These are phyloP conservation scores for Venturia pyrina DNA, from an alignment of 2,329 filamentous ascomycete species.

Conservation along the genomic window DNA sequence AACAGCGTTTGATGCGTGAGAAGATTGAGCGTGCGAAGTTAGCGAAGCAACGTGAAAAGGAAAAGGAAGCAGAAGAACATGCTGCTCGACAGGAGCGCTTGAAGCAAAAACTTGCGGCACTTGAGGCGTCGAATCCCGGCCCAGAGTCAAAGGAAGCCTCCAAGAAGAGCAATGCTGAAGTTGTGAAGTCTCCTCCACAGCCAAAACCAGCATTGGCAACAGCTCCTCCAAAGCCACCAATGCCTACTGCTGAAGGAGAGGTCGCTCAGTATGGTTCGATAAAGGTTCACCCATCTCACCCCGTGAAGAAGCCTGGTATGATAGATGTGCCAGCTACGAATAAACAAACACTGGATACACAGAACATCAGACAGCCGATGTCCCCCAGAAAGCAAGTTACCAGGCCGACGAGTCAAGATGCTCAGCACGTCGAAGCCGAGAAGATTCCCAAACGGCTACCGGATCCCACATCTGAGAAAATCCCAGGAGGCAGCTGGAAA, in stretches of 20 bases:
- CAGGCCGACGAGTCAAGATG: neutral
- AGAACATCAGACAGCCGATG: neutral
- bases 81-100: constrained; percentile 62
- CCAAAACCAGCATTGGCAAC: constrained; percentile 27
- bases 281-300: constrained; percentile 49
- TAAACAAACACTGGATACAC: neutral
- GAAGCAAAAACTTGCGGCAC: constrained; percentile 58
- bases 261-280: constrained; percentile 53
- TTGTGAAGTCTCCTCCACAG: constrained; percentile 32
- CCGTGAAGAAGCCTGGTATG: constrained; percentile 28
- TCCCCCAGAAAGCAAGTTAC: constrained; percentile 5
- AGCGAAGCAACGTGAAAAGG: constrained; percentile 52
- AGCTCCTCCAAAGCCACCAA: constrained; percentile 47
- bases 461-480: constrained; percentile 1
- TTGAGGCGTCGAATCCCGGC: constrained; percentile 44
- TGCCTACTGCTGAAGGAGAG: constrained; percentile 46
- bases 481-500: neutral
- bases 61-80: constrained; percentile 61
- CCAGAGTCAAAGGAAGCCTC: constrained; percentile 24
- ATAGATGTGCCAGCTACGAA: constrained; percentile 2
- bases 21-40: constrained; percentile 57
- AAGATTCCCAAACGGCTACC: neutral
- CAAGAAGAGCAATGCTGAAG: constrained; percentile 28
- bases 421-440: neutral
- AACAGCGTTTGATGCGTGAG: constrained; percentile 60